These are phyloP conservation scores for Chalaropsis ovoidea DNA, from an alignment of 2,329 filamentous ascomycete species.

Conservation along the genomic window DNA sequence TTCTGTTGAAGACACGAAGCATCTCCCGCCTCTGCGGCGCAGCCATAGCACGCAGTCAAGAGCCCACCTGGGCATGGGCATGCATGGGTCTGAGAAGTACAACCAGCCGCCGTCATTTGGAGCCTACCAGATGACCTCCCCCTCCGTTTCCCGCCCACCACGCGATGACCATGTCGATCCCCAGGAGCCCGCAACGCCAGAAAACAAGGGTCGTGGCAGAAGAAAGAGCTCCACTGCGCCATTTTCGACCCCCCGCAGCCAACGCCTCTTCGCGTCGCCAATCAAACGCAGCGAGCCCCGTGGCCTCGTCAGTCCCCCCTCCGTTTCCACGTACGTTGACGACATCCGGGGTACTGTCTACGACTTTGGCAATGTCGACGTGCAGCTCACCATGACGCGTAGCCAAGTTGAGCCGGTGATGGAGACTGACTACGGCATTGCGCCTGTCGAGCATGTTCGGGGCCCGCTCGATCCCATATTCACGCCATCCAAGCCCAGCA, in stretches of 20 bases:
- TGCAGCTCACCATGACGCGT: slow-evolving; percentile 24
- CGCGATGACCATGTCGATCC: neutral
- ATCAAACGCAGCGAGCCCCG: slow-evolving; percentile 14
- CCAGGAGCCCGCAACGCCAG: slow-evolving; percentile 1
- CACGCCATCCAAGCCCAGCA: slow-evolving; percentile 42
- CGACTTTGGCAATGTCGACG: slow-evolving; percentile 32
- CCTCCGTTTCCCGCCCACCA: neutral
- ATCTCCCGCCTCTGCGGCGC: slow-evolving; percentile 17
- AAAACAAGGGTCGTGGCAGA: neutral
- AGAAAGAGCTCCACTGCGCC: neutral
- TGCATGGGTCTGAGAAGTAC: neutral
- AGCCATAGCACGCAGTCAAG: slow-evolving; percentile 20
- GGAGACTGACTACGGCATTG: slow-evolving; percentile 29
- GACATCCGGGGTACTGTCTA: slow-evolving; percentile 39
- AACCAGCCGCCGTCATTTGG: slow-evolving; percentile 7
- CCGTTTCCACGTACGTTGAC: slow-evolving; percentile 34
- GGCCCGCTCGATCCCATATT: slow-evolving; percentile 35
- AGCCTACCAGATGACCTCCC: neutral
- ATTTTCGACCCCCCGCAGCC: slow-evolving; percentile 3
- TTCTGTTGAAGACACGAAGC: slow-evolving; percentile 14
- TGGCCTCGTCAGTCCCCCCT: slow-evolving; percentile 8
- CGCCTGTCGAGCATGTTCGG: slow-evolving; percentile 27
- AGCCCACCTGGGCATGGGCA: neutral
- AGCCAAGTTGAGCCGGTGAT: slow-evolving; percentile 21
- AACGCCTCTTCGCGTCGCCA: slow-evolving; percentile 16